Percentiles rank a stretch among this genome's conserved stretches.
phyloP scores from a whole-genome alignment of 2,329 filamentous ascomycete genomes.

The Bipolaris sorokiniana region DNA sequence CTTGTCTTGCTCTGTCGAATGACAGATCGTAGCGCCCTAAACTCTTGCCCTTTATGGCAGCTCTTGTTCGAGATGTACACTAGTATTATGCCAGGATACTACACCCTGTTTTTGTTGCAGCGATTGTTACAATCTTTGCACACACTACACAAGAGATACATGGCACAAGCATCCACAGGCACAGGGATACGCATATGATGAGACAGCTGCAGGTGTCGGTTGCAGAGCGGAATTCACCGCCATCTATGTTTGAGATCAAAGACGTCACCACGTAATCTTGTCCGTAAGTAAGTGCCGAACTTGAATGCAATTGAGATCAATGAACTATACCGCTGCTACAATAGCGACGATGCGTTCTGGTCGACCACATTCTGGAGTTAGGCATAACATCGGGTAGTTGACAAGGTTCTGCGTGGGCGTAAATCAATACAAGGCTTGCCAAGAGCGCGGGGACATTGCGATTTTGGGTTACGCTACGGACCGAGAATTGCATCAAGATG shows the following conservation, averaged over 20 bases:
- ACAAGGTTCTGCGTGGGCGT: neutral
- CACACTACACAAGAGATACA: slow-evolving; percentile 21
- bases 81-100: slow-evolving; percentile 14
- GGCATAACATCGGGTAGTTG: neutral
- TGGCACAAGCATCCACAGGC: slow-evolving; percentile 6
- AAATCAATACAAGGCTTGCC: slow-evolving; percentile 1
- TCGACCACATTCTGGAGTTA: neutral
- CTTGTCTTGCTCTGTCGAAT: slow-evolving; percentile 26
- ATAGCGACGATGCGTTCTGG: neutral
- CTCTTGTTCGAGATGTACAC: neutral
- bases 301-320: too few species aligned
- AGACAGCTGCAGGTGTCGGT: slow-evolving; percentile 19
- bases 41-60: neutral
- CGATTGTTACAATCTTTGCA: slow-evolving; percentile 30
- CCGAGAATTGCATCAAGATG: slow-evolving; percentile 1
- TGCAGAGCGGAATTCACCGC: slow-evolving; percentile 15
- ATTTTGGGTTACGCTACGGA: slow-evolving; percentile 2
- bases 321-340: neutral
- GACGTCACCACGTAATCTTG: neutral
- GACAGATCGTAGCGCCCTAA: neutral
- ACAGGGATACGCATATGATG: slow-evolving; percentile 17
- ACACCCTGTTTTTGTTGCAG: slow-evolving; percentile 23
- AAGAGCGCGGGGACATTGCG: neutral
- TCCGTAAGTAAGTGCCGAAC: neutral
- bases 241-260: neutral